These are phyloP conservation scores for Xylaria sp. DNA, from an alignment of 2,329 filamentous ascomycete species.

Conservation along the genomic window DNA sequence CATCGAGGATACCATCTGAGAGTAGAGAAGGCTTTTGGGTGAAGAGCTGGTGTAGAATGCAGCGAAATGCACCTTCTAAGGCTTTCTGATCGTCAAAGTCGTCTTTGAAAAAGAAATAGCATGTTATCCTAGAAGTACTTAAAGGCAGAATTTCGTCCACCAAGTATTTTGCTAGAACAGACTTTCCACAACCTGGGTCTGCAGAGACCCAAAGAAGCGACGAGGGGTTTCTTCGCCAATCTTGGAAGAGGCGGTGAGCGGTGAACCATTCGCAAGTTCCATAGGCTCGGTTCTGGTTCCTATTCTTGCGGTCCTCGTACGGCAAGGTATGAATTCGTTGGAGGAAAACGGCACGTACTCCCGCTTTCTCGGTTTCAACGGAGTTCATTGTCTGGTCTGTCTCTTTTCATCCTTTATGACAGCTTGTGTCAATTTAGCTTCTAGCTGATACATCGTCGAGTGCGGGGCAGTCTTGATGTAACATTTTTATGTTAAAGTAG, in stretches of 20 bases:
- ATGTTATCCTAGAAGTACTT: constrained; percentile 40
- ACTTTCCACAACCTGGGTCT: constrained; percentile 59
- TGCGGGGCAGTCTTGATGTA: background rate
- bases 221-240: constrained; percentile 1
- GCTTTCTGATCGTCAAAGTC: constrained; percentile 49
- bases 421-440: background rate
- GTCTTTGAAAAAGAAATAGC: constrained; percentile 61
- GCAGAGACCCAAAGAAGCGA: constrained; percentile 31
- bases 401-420: background rate
- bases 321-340: constrained; percentile 1
- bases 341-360: constrained; percentile 5
- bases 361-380: constrained; percentile 11
- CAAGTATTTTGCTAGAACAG: constrained; percentile 54
- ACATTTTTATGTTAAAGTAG: too few relatives aligned
- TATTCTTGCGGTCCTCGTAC: constrained; percentile 20
- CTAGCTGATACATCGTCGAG: background rate
- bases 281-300: constrained; percentile 8
- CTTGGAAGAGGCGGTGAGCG: background rate
- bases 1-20: constrained; percentile 37
- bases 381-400: constrained; percentile 7
- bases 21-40: constrained; percentile 41
- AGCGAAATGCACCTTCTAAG: constrained; percentile 11
- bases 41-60: constrained; percentile 53
- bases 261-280: constrained; percentile 24
- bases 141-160: constrained; percentile 47